Conservation (phyloP, 2,329 filamentous ascomycete genomes). For the Cytospora paraplurivora region DNA sequence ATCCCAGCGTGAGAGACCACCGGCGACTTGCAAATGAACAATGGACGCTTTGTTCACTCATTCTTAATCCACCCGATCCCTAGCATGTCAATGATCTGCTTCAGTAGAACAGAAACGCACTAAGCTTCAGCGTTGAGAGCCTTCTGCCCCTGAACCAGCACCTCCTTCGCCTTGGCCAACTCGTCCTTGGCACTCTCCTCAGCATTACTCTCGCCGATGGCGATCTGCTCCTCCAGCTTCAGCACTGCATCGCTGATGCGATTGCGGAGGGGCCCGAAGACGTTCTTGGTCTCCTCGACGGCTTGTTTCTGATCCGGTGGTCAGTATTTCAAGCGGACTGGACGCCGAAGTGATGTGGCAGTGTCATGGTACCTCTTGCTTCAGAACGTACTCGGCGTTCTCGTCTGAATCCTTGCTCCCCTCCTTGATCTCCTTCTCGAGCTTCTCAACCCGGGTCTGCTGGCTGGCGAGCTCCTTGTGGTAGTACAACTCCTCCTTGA, state of each 20-base stretch:
- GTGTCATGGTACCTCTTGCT: conserved; percentile 70
- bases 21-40: not conserved
- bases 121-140: conserved; percentile 36
- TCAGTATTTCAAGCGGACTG: not conserved
- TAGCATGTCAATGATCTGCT: conserved; percentile 20
- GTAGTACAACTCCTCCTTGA: conserved; percentile 91
- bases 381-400: conserved; percentile 78
- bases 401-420: conserved; percentile 60
- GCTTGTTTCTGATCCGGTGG: conserved; percentile 64
- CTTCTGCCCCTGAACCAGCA: conserved; percentile 52
- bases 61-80: conserved; percentile 4
- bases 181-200: conserved; percentile 50
- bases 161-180: conserved; percentile 57
- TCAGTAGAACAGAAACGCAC: not conserved
- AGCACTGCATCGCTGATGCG: conserved; percentile 72
- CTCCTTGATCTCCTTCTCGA: conserved; percentile 62
- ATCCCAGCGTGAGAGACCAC: not conserved
- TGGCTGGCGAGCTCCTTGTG: conserved; percentile 82
- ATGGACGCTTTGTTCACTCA: not conserved
- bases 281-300: conserved; percentile 82
- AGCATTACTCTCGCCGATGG: conserved; percentile 54
- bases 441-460: conserved; percentile 67
- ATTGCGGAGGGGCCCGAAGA: conserved; percentile 71
- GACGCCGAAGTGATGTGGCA: not conserved
- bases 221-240: conserved; percentile 76